These are phyloP conservation scores for Lantana camara DNA, from an alignment of 257 asterid species.

Conservation along the genomic window DNA sequence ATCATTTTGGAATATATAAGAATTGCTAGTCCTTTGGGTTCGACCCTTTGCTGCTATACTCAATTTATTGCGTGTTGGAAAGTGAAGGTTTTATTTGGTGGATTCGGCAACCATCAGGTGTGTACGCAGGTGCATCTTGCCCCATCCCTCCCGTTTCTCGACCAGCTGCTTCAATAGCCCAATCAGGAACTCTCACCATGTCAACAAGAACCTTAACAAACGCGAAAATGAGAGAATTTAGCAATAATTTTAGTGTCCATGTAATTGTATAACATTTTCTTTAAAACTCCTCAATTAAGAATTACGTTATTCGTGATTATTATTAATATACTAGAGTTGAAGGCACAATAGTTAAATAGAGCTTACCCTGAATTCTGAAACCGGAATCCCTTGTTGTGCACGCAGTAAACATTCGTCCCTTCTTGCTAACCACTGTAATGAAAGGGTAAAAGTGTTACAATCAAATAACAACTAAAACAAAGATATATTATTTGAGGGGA, in stretches of 20 bases:
- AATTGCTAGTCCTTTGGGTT: too few species aligned
- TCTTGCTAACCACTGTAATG: slow-evolving; percentile 85
- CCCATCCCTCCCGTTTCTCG: slow-evolving; percentile 97
- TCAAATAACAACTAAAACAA: too few species aligned
- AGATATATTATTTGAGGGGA: too few species aligned
- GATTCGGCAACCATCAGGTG: too few species aligned
- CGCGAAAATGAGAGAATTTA: background rate
- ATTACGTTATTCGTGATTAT: slow-evolving; percentile 6
- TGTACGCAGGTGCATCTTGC: slow-evolving; percentile 85
- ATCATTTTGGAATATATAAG: too few species aligned
- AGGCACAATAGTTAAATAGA: slow-evolving; percentile 20
- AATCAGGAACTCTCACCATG: slow-evolving; percentile 94
- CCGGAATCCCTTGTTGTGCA: slow-evolving; percentile 95
- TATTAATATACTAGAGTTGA: too few species aligned
- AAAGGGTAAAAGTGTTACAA: background rate
- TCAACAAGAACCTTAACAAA: slow-evolving; percentile 73
- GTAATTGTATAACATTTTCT: background rate
- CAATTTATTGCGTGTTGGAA: too few species aligned
- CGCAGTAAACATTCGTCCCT: slow-evolving; percentile 86
- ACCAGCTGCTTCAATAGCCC: slow-evolving; percentile 98
- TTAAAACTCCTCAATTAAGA: background rate
- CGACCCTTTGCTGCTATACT: too few species aligned
- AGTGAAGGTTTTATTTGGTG: too few species aligned
- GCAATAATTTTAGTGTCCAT: background rate
- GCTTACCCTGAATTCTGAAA: slow-evolving; percentile 93